These are phyloP conservation scores for Hysterangium stoloniferum DNA, from an alignment of 768 basidiomycete species.

Conservation along the genomic window DNA sequence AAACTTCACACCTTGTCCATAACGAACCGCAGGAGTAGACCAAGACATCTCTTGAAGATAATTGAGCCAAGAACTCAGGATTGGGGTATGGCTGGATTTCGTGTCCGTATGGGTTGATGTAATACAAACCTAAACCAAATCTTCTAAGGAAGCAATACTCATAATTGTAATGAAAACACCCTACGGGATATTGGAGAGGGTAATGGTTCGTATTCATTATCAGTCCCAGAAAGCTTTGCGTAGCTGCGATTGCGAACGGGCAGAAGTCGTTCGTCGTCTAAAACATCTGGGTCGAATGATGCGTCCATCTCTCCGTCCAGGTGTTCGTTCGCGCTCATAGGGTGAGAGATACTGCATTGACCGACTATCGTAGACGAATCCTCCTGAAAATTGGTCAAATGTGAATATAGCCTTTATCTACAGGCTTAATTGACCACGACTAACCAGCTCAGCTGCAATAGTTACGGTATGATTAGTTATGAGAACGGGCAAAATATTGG, in stretches of 20 bases:
- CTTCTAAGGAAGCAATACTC: too few species aligned
- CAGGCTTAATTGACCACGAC: conserved; percentile 13
- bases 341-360: conserved; percentile 92
- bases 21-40: conserved; percentile 92
- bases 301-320: conserved; percentile 8
- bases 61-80: conserved; percentile 60
- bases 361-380: conserved; percentile 55
- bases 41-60: conserved; percentile 55
- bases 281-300: background rate
- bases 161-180: conserved; percentile 25
- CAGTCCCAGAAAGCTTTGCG: conserved; percentile 38
- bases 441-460: conserved; percentile 79
- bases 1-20: conserved; percentile 69
- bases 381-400: background rate
- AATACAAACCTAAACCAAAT: conserved; percentile 68
- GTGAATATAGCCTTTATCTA: background rate
- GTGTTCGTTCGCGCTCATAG: conserved; percentile 32
- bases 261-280: too few species aligned
- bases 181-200: conserved; percentile 55
- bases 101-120: conserved; percentile 87
- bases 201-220: conserved; percentile 42
- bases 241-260: conserved; percentile 49
- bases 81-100: conserved; percentile 91
- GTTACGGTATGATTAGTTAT: conserved; percentile 95
- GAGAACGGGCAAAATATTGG: conserved; percentile 83